Evolutionary conservation across 805 yeast genomes (phyloP), one percentile per base, ranked within the genome.

Genomic region (Nakazawaea holstii): DNA sequence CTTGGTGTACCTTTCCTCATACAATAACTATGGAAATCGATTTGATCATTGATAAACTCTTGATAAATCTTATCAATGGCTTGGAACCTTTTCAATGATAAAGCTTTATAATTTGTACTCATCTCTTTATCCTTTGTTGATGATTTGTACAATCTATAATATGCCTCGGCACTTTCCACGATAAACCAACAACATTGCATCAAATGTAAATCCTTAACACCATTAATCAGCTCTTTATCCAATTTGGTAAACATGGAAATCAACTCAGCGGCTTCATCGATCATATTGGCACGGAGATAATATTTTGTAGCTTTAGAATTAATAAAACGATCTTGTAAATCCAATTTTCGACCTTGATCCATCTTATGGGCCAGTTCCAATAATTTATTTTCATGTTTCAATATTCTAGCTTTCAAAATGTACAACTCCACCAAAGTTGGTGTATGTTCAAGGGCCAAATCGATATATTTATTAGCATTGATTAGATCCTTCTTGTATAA

Each of bases 131-230:
- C 39, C 14, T 56, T 57, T 0, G 60, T 57, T 53, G 56, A 51
- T 53, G 56, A 51, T 41, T 75, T 65, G 53, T 79, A 84, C 38
- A 79, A 57, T 56, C 97, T 78, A 44, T 68, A 64, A 56, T 87
- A 89, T 3, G 94, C 83, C 59, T 87, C 95, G 1, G 94, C 97
- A 61, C 84, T 81, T 60, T 89, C 97, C 14, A 76, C 66, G 53
- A 94, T 67, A 52, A 89, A 88, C 96, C 97, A 90, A 43, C 82
- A 77, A n/a, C 85, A 91, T 67, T 94, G 97, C 84, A 94, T 85
- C 30, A 77, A 73, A 59, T 87, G 95, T 56, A 92, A 71, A 61
- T 94, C 97, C 55, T 80, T 82, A 39, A 92, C 78, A 6, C 97
- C 97, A 55, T 86, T 87, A n/a, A 78, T 77, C 2, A 80, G 72